A percentile compares a stretch with the other conserved stretches of the same genome.
Conservation (phyloP, 2,329 filamentous ascomycete species). For the Emergomyces pasteurianus region DNA sequence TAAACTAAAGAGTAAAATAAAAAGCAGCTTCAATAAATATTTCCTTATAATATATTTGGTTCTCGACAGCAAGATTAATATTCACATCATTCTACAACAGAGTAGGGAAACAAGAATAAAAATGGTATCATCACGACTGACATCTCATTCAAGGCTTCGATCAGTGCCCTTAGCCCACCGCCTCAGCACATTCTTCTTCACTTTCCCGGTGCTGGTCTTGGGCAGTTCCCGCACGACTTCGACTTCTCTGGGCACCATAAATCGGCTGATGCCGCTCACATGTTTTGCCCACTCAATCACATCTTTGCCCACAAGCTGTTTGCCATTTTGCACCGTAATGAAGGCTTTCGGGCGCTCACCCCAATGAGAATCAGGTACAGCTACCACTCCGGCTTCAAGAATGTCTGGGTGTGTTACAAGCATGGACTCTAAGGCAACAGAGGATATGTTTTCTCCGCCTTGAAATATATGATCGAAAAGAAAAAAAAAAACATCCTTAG, state of each 20-base stretch:
- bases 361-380: constrained; percentile 80
- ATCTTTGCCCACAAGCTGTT: constrained; percentile 48
- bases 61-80: neutral
- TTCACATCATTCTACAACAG: neutral
- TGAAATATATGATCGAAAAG: neutral
- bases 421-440: constrained; percentile 81
- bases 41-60: neutral
- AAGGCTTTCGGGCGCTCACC: constrained; percentile 94
- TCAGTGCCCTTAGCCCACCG: constrained; percentile 62
- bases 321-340: constrained; percentile 65
- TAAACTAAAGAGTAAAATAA: neutral
- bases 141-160: constrained; percentile 10
- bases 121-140: neutral
- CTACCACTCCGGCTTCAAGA: constrained; percentile 83
- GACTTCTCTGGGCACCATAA: constrained; percentile 67
- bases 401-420: constrained; percentile 78
- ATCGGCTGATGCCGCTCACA: constrained; percentile 69
- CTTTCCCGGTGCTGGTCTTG: constrained; percentile 94
- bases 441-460: constrained; percentile 96
- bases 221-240: constrained; percentile 80
- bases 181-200: constrained; percentile 85
- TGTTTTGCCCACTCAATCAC: constrained; percentile 79
- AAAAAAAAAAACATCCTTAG: neutral
- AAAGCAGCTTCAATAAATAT: too few species aligned
- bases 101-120: neutral